phyloP scores from a whole-genome alignment of 2,329 filamentous ascomycete genomes.

The Trichoderma guizhouense region DNA sequence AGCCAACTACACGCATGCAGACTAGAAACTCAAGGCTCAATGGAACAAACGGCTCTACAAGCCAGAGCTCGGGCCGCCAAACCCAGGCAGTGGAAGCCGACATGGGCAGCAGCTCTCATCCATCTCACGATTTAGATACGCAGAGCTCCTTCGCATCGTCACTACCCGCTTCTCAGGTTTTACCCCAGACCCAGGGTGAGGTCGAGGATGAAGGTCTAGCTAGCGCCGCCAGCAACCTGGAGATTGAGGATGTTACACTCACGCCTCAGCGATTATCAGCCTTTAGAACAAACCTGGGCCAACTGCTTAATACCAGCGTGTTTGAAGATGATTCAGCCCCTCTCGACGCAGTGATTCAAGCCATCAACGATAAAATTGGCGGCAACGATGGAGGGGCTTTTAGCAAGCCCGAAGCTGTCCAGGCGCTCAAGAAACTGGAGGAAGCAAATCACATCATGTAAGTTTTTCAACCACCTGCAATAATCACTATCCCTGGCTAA shows the following conservation, averaged over 20 bases:
- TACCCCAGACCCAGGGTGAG: slow-evolving; percentile 42
- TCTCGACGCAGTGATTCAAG: slow-evolving; percentile 69
- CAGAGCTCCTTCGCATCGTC: slow-evolving; percentile 75
- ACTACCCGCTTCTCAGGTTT: slow-evolving; percentile 68
- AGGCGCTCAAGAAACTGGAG: slow-evolving; percentile 76
- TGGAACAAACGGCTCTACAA: background rate
- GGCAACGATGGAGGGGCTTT: slow-evolving; percentile 57
- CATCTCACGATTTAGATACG: slow-evolving; percentile 40
- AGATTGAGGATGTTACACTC: slow-evolving; percentile 49
- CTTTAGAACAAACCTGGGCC: slow-evolving; percentile 80
- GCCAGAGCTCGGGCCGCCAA: background rate
- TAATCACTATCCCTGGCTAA: background rate
- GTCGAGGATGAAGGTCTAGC: slow-evolving; percentile 45
- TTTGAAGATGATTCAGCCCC: slow-evolving; percentile 84
- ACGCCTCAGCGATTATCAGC: slow-evolving; percentile 60
- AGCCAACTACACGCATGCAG: slow-evolving; percentile 27
- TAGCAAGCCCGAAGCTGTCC: slow-evolving; percentile 66
- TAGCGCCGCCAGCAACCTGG: slow-evolving; percentile 40
- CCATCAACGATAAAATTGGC: slow-evolving; percentile 72
- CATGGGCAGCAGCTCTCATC: slow-evolving; percentile 28
- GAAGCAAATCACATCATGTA: slow-evolving; percentile 89
- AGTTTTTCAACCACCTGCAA: slow-evolving; percentile 25
- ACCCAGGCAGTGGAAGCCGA: slow-evolving; percentile 41
- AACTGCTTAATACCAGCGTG: slow-evolving; percentile 75
- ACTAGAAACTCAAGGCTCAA: slow-evolving; percentile 31